Conservation (phyloP, 1,284 basidiomycete genomes). For the Xerocomus tenax region DNA sequence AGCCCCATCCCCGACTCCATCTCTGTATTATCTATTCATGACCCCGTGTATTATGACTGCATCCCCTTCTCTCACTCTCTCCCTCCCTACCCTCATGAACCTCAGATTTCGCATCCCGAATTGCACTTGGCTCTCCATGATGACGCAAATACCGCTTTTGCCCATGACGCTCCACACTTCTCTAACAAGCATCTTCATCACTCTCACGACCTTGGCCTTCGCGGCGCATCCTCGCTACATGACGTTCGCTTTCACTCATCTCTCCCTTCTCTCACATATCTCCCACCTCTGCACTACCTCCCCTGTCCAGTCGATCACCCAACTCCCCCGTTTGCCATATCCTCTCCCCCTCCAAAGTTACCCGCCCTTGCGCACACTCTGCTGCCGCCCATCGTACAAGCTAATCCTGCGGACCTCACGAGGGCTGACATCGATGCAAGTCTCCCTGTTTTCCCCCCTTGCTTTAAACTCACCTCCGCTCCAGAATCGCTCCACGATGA, state of each 20-base stretch:
- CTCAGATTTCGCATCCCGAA: constrained; percentile 25
- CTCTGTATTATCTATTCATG: constrained; percentile 32
- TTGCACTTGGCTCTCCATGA: constrained; percentile 23
- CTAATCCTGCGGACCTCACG: constrained; percentile 25
- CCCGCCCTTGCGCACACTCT: constrained; percentile 25
- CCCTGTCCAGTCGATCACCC: constrained; percentile 16
- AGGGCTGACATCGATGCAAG: constrained; percentile 23
- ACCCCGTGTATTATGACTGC: constrained; percentile 30
- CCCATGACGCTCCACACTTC: constrained; percentile 22
- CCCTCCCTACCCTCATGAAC: constrained; percentile 26
- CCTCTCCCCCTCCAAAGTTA: constrained; percentile 21
- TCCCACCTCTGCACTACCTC: constrained; percentile 24
- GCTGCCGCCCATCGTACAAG: constrained; percentile 30
- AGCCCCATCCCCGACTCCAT: constrained; percentile 17
- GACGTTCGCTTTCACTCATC: constrained; percentile 27
- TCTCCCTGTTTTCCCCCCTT: neutral
- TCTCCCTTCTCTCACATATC: constrained; percentile 21
- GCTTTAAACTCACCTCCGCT: constrained; percentile 12
- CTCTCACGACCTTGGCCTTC: constrained; percentile 19
- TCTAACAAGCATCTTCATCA: constrained; percentile 25
- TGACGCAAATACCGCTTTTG: constrained; percentile 20
- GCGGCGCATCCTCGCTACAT: constrained; percentile 19
- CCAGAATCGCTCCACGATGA: constrained; percentile 25
- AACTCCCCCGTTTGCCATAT: constrained; percentile 14
- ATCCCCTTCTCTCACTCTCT: constrained; percentile 18